A percentile compares a stretch with the other conserved stretches of the same genome.
phyloP scores from a whole-genome alignment of 2,329 filamentous ascomycete species.

The Calcarisporium arbuscula region DNA sequence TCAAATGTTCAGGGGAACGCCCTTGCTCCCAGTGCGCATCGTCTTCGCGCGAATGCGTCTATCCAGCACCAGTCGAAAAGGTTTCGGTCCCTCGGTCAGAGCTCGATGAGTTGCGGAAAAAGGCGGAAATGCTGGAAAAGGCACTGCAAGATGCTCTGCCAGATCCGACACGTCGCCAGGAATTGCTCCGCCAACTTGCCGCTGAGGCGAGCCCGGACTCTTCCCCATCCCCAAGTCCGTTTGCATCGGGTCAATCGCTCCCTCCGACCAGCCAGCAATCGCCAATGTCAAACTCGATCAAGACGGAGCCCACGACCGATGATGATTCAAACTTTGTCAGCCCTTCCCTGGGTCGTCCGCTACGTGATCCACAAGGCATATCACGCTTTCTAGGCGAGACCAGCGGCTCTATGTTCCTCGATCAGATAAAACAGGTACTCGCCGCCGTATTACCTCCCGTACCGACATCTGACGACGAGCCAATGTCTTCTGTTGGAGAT shows the following conservation, averaged over 20 bases:
- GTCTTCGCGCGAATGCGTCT: slow-evolving; percentile 39
- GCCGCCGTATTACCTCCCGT: slow-evolving; percentile 29
- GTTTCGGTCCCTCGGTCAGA: slow-evolving; percentile 35
- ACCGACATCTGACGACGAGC: slow-evolving; percentile 10
- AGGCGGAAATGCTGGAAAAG: slow-evolving; percentile 33
- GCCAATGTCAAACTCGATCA: slow-evolving; percentile 6
- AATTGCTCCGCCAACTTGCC: slow-evolving; percentile 22
- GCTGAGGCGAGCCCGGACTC: slow-evolving; percentile 15
- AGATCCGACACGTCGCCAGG: slow-evolving; percentile 26
- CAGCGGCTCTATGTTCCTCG: slow-evolving; percentile 43
- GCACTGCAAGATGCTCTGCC: slow-evolving; percentile 30
- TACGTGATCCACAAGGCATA: slow-evolving; percentile 38
- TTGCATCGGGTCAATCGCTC: slow-evolving; percentile 4
- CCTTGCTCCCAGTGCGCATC: slow-evolving; percentile 40
- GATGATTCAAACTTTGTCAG: slow-evolving; percentile 18
- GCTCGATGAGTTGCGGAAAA: slow-evolving; percentile 32
- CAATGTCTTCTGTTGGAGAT: slow-evolving; percentile 4
- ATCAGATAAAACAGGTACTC: slow-evolving; percentile 43
- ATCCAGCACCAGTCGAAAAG: slow-evolving; percentile 38
- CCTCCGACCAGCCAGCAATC: slow-evolving; percentile 2
- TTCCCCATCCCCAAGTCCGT: slow-evolving; percentile 15
- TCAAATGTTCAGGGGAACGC: slow-evolving; percentile 45
- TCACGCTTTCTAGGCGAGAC: slow-evolving; percentile 42
- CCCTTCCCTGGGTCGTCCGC: slow-evolving; percentile 35
- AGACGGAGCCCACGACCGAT: slow-evolving; percentile 11